Conservation (phyloP, 2,329 filamentous ascomycete species). For the Pyricularia sp. region DNA sequence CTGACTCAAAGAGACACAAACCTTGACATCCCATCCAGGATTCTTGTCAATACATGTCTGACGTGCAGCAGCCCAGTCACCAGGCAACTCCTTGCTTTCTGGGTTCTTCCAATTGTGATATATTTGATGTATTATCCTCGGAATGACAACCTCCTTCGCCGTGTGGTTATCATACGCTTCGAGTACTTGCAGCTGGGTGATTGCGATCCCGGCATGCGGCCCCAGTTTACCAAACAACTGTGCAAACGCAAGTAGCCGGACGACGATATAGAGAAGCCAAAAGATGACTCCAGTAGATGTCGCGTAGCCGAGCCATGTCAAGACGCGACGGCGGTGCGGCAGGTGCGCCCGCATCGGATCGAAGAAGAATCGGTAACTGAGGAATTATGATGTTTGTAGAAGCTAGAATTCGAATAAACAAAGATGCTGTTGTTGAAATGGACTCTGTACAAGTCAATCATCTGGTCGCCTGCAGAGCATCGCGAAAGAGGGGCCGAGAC, state of each 20-base stretch:
- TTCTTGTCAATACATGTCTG: conserved; percentile 59
- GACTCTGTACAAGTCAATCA: background rate
- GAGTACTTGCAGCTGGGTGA: conserved; percentile 12
- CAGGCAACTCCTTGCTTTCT: conserved; percentile 45
- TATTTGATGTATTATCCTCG: conserved; percentile 17
- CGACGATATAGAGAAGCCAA: background rate
- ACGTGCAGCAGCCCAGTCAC: conserved; percentile 55
- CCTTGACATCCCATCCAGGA: conserved; percentile 65
- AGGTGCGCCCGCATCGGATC: background rate
- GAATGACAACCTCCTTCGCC: conserved; percentile 11
- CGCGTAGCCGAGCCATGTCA: background rate
- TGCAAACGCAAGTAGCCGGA: background rate
- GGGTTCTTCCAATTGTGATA: conserved; percentile 19
- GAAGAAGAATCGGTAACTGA: too few relatives aligned
- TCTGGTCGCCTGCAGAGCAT: background rate
- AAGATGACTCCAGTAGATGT: background rate
- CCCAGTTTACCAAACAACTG: conserved; percentile 3
- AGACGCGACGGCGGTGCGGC: background rate
- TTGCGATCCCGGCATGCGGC: conserved; percentile 13
- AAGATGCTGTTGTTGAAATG: background rate
- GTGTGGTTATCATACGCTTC: conserved; percentile 8
- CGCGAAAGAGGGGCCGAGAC: background rate
- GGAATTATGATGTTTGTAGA: too few relatives aligned
- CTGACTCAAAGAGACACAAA: conserved; percentile 23
- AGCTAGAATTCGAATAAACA: background rate